Base-by-base conservation (phyloP, 495 filamentous ascomycete genomes). In the Aspergillus leporis region DNA sequence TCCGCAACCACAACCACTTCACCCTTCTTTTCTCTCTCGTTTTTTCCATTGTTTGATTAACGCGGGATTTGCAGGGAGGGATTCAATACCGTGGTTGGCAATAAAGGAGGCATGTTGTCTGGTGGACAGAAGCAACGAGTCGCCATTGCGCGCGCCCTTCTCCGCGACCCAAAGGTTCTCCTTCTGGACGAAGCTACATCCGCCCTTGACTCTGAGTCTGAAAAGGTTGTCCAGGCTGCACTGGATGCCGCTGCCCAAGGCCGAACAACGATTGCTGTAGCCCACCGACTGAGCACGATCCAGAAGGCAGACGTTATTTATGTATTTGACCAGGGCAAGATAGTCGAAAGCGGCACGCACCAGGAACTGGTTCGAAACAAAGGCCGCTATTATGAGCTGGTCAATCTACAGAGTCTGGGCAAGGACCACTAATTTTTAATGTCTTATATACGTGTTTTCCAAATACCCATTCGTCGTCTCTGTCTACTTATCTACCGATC, bases 121-220 rank as follows among this genome's bases (percentile, higher is more conserved):
- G 90, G 92, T 38, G 91, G 91, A 5, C 91, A 95, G 70, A 92
- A 91, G 63, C 91, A 95, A 67, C 86, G 91, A 48, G 82, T 95
- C 4, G 89, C 89, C 7, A 89, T 87, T 55, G 90, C 90, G 23
- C 79, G 88, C 18, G 90, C 91, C 34, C 74, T 93, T 41, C 78
- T 90, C 48, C 80, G 91, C 43, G 78, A 89, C 69, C 85, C 90
- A 51, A 83, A 86, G 71, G 74, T 91, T 40, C 75, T 91, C 3
- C 82, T 94, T 4, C 78, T 95, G 1, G 91, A 95, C 58, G 91
- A 95, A 71, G 91, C 91, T 5, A 95, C 91, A 7, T 89, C 85
- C 10, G 89, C 88, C 5, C 78, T 95, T 3, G 91, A 95, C 74
- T 89, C 86, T 0, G 89, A 93, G 65, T 88, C 84, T 2, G 91